Conservation (phyloP, 1,139 yeast species). For the Suhomyces terraborum region DNA sequence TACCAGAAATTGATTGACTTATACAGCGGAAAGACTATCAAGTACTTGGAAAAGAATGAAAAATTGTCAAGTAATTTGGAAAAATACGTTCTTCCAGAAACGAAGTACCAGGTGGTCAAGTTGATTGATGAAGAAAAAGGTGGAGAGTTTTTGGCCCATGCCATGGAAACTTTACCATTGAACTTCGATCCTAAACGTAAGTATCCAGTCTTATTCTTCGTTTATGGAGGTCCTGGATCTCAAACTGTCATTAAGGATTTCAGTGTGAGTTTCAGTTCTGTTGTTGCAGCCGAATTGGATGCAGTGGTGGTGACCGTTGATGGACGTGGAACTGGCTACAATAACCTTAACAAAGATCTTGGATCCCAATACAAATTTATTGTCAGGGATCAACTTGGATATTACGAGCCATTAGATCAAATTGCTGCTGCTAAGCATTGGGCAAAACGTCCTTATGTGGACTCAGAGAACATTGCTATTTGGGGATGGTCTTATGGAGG, state of each 20-base stretch:
- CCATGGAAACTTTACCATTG: slow-evolving; percentile 65
- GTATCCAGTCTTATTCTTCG: slow-evolving; percentile 72
- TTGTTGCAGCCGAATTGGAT: slow-evolving; percentile 66
- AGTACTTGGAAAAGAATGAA: slow-evolving; percentile 52
- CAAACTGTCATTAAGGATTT: slow-evolving; percentile 62
- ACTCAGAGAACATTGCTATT: slow-evolving; percentile 59
- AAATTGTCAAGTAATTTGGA: slow-evolving; percentile 40
- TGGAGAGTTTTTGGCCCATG: slow-evolving; percentile 49
- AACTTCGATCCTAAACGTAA: slow-evolving; percentile 54
- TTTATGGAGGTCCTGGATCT: slow-evolving; percentile 84
- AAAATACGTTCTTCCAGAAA: slow-evolving; percentile 51
- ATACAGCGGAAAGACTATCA: slow-evolving; percentile 32
- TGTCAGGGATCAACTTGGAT: slow-evolving; percentile 67
- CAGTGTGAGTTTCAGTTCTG: slow-evolving; percentile 59
- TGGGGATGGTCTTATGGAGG: slow-evolving; percentile 93
- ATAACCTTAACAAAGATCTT: slow-evolving; percentile 36
- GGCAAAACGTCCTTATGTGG: slow-evolving; percentile 57
- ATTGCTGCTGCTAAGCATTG: slow-evolving; percentile 67
- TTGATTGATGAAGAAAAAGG: slow-evolving; percentile 49
- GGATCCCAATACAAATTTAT: slow-evolving; percentile 57
- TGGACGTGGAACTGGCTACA: slow-evolving; percentile 81
- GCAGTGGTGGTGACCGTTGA: slow-evolving; percentile 80
- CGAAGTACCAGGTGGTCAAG: slow-evolving; percentile 48
- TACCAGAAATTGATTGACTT: slow-evolving; percentile 65
- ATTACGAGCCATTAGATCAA: slow-evolving; percentile 71